These are phyloP conservation scores for Paecilomyces fulvus DNA, from an alignment of 2,329 filamentous ascomycete species.

Conservation along the genomic window DNA sequence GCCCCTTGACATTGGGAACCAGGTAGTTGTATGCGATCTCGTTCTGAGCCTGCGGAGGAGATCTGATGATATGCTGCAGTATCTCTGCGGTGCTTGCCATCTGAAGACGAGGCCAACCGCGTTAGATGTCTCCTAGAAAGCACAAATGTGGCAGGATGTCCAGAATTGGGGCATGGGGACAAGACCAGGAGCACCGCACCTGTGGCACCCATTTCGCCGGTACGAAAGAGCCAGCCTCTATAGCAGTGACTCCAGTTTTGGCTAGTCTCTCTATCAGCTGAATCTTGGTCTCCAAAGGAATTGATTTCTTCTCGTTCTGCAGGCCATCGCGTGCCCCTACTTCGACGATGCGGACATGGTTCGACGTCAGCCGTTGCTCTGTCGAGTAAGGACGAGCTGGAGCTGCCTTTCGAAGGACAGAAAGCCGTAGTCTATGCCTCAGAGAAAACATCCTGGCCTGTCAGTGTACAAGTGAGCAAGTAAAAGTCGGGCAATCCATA, in stretches of 20 bases:
- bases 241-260: conserved; percentile 41
- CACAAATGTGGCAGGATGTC: neutral
- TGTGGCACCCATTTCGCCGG: conserved; percentile 48
- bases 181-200: conserved; percentile 21
- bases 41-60: conserved; percentile 41
- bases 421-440: conserved; percentile 19
- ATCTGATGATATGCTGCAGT: conserved; percentile 45
- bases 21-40: conserved; percentile 59
- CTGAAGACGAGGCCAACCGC: conserved; percentile 23
- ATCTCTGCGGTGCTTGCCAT: conserved; percentile 59
- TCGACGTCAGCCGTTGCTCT: conserved; percentile 35
- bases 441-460: conserved; percentile 16
- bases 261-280: conserved; percentile 41
- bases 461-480: neutral
- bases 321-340: conserved; percentile 47
- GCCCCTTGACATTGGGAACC: conserved; percentile 53
- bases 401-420: conserved; percentile 15
- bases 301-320: conserved; percentile 45
- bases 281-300: conserved; percentile 41
- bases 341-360: conserved; percentile 46
- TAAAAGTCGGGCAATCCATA: neutral
- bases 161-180: neutral
- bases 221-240: conserved; percentile 47
- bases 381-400: conserved; percentile 25
- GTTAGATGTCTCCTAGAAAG: neutral